Evolutionary conservation across 495 filamentous ascomycete genomes (phyloP), one percentile per base, ranked within the genome.

Genomic region (Chaetomium cochliodes): DNA sequence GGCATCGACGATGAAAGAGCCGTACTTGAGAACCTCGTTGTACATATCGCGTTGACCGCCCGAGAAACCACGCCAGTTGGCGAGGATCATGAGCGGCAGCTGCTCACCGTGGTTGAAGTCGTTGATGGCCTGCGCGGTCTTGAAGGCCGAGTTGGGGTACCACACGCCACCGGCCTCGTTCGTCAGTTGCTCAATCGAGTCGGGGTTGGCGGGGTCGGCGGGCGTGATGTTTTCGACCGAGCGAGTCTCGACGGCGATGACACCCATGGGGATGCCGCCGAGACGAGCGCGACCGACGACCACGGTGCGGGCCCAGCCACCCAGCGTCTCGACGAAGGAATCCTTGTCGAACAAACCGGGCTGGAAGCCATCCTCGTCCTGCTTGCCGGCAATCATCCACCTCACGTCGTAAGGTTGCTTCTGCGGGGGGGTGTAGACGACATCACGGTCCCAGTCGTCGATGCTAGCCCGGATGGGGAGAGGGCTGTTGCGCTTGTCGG

Each of bases 81-180:
- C 94, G 54, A 98, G 85, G 78, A 98, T 98, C 92, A 98, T 97
- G 64, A 98, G 82, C 51, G 94, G 94, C 65, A 98, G 85, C 82
- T 98, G 94, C 79, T 98, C 94, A 74, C 94, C 94, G 69, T 96
- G 86, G 87, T 97, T 98, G 86, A 98, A 98, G 84, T 98, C 94
- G 67, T 88, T 91, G 77, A 98, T 94, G 62, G 94, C 94, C 75
- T 98, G 94, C 20, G 94, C 96, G 60, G 94, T 98, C 89, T 98
- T 98, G 86, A 91, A 98, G 39, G 94, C 96, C 6, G 93, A 97
- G 84, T 98, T 98, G 70, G 94, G 94, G 77, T 98, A 98, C 94
- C 94, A 98, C 28, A 98, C 94, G 73, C 96, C 96, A 82, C 94
- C 94, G 69, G 94, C 94, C 81, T 98, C 94, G 61, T 87, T 91